Evolutionary conservation across 225 moss, liverwort and hornwort genomes (phyloP).

Genomic region (Pseudoscleropodium purum): DNA sequence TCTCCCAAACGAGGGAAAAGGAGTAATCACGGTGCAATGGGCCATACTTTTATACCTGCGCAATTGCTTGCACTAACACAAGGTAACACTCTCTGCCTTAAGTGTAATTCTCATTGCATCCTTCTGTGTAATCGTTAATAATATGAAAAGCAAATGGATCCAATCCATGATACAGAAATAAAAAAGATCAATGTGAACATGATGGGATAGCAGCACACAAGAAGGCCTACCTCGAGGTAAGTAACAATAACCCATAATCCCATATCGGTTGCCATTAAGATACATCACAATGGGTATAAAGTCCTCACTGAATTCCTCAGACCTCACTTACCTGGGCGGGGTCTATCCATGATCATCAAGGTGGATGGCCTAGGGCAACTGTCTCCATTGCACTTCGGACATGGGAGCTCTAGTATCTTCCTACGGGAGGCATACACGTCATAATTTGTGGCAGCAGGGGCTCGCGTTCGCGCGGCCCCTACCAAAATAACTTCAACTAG

Average conservation of each 20-base stretch:
- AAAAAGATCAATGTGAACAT: background rate
- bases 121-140: background rate
- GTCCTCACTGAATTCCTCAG: fast-evolving
- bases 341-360: background rate
- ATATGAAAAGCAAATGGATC: background rate
- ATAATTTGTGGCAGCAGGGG: slow-evolving; percentile 53
- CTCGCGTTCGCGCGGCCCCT: slow-evolving; percentile 57
- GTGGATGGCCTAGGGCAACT: slow-evolving; percentile 10
- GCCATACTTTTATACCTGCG: too few relatives aligned
- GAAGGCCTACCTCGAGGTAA: background rate
- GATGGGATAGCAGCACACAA: background rate
- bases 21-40: background rate
- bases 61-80: background rate
- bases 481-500: background rate
- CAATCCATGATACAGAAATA: background rate
- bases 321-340: background rate
- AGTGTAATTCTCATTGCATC: background rate
- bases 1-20: too few relatives aligned
- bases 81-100: too few relatives aligned
- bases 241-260: background rate
- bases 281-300: background rate
- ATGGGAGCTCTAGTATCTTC: slow-evolving; percentile 5
- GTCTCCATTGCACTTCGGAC: slow-evolving; percentile 16
- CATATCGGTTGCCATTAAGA: background rate
- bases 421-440: slow-evolving; percentile 50